phyloP scores from a whole-genome alignment of 805 yeast species.

The Metschnikowia baotianmanensis region DNA sequence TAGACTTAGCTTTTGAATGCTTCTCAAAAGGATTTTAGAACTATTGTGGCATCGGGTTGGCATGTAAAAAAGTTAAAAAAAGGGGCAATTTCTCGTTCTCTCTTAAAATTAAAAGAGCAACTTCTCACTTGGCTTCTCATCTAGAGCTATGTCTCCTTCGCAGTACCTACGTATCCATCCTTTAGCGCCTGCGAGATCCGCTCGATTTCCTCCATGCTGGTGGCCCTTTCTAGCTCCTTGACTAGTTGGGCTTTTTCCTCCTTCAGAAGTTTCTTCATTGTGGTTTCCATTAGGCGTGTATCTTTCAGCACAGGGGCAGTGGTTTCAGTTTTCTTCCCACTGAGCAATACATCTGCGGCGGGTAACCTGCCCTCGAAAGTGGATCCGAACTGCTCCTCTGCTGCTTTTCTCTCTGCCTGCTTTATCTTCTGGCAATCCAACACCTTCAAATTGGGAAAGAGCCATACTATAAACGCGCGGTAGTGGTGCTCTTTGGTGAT shows the following conservation, averaged over 20 bases:
- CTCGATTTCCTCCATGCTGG: constrained; percentile 71
- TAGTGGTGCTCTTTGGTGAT: constrained; percentile 51
- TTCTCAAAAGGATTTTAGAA: too few relatives aligned
- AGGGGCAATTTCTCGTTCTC: too few relatives aligned
- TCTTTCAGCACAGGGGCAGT: constrained; percentile 19
- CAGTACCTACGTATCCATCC: constrained; percentile 11
- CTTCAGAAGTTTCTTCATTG: constrained; percentile 47
- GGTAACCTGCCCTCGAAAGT: constrained; percentile 23
- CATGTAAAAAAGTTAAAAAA: too few relatives aligned
- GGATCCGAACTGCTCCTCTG: constrained; percentile 42
- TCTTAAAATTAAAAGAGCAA: too few relatives aligned
- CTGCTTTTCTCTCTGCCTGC: constrained; percentile 48
- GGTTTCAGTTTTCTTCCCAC: constrained; percentile 3
- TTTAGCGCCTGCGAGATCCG: constrained; percentile 47
- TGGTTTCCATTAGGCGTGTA: constrained; percentile 32
- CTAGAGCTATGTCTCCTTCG: background rate
- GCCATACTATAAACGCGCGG: constrained; percentile 56
- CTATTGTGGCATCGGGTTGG: too few relatives aligned
- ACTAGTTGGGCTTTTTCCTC: constrained; percentile 54
- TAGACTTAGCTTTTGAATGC: too few relatives aligned
- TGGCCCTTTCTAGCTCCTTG: constrained; percentile 56
- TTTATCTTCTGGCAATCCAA: constrained; percentile 69
- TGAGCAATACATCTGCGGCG: constrained; percentile 28
- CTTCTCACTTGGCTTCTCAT: background rate
- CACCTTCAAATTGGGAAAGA: constrained; percentile 59